Evolutionary conservation across 768 basidiomycete genomes (phyloP), one percentile per base, ranked within the genome.

Genomic region (Naematelia encephala): DNA sequence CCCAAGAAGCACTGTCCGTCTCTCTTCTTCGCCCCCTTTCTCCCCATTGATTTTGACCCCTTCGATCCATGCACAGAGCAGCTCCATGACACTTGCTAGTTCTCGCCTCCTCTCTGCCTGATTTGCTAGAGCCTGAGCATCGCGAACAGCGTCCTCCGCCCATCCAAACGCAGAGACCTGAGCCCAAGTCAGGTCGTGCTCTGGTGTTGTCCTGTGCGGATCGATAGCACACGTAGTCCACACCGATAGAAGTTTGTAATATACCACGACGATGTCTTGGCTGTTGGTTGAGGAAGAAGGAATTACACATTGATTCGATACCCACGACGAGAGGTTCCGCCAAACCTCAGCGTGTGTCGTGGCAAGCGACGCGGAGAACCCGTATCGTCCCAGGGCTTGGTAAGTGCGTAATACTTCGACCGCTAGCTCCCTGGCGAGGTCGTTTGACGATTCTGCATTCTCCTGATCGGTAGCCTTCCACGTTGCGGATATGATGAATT

Each of bases 201-300:
- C 81, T 0, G 91, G 91, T 2, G 85, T 87, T 5, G 91, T 93
- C 55, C 82, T 81, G 71, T 98, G 94, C 4, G 94, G 93, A 69
- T 98, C 88, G n/a, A 84, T 82, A 0, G 91, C 90, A 65, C 90
- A 93, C 2, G 83, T 80, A 4, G 81, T 86, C 92, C 91, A 97
- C 0, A 81, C 79, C 59, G 84, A 83, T 1, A 90, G 64, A 8
- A 91, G 77, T 10, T 78, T 77, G 4, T 82, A 77, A 83, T 87
- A 91, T 2, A 84, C 80, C 25, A 75, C 58, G 39, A 77, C 49
- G 21, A 64, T 27, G 4, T 43, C 23, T 29, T 16, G 28, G 13
- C 25, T 45, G n/a, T n/a, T 21, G 29, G 14, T 29, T 1, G 30
- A 19, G 22, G n/a, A 5, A 19, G 28, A 22, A 3, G 46, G 4